Evolutionary conservation across 2,329 filamentous ascomycete species (phyloP), one percentile per base, ranked within the genome.

Genomic region (Septoria linicola): DNA sequence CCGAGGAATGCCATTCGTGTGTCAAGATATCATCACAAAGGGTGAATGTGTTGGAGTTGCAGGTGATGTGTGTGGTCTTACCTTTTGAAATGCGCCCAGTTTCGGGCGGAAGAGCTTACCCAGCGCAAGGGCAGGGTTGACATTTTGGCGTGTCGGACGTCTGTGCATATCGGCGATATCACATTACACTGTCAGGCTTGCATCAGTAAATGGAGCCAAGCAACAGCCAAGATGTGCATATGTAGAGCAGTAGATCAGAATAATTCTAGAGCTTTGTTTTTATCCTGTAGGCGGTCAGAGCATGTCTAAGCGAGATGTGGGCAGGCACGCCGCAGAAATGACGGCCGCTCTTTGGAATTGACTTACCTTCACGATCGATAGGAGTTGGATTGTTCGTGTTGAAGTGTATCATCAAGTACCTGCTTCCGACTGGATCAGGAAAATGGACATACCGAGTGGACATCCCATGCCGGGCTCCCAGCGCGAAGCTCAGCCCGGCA

Each of bases 1-100:
- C 78, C 79, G 81, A 83, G 81, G 81, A 84, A 83, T 83, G 80
- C 81, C 81, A 27, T 51, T 77, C 51, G 45, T 48, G 32, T 81
- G 80, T 83, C 80, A 71, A 74, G 70, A 71, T 70, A 77, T 83
- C 80, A 83, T 83, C 80, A 84, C 72, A 68, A 35, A 36, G 48
- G 14, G 14, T 43, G 14, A 25, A 14, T 13, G 31, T 20, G 48
- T 23, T 42, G 34, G 21, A 34, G 7, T 7, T 35, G 21, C 27
- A 35, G 19, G 14, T 13, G 31, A n/a, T 13, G 17, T 8, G 36
- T 7, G 36, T 19, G n/a, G 8, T 35, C 49, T 17, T 59, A 61
- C 56, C 58, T 61, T 62, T 56, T 46, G 30, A 30, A n/a, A 39
- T 36, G 35, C 25, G 19, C 21, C 17, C 36, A 39, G 36, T 39